Evolutionary conservation across 352 stramenopile species (phyloP).

Genomic region (Albugo candida): DNA sequence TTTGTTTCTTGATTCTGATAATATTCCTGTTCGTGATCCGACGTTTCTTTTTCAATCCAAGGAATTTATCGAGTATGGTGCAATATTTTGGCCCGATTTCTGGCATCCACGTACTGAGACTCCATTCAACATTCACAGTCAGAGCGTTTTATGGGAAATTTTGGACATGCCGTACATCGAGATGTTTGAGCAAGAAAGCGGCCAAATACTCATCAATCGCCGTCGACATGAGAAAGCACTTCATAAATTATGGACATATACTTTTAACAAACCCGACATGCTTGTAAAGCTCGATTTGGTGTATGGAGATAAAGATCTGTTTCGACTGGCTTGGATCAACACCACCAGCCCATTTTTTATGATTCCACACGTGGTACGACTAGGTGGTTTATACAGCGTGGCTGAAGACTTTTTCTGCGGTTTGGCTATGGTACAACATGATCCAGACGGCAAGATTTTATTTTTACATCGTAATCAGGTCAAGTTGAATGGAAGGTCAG

Average conservation of each 20-base stretch:
- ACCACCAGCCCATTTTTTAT: slow-evolving; percentile 46
- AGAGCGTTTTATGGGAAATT: slow-evolving; percentile 43
- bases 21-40: slow-evolving; percentile 49
- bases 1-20: slow-evolving; percentile 68
- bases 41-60: slow-evolving; percentile 60
- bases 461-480: slow-evolving; percentile 69
- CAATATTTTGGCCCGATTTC: slow-evolving; percentile 76
- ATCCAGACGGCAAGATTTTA: slow-evolving; percentile 43
- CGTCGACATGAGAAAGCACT: slow-evolving; percentile 17
- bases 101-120: slow-evolving; percentile 39
- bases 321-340: slow-evolving; percentile 62
- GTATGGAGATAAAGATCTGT: slow-evolving; percentile 60
- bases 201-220: slow-evolving; percentile 51
- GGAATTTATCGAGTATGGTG: slow-evolving; percentile 35
- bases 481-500: slow-evolving; percentile 41
- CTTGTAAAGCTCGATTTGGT: slow-evolving; percentile 48
- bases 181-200: slow-evolving; percentile 76
- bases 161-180: slow-evolving; percentile 70
- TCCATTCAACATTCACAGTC: slow-evolving; percentile 53
- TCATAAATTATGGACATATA: slow-evolving; percentile 67
- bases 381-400: slow-evolving; percentile 28
- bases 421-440: slow-evolving; percentile 61
- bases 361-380: slow-evolving; percentile 29
- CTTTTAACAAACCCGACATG: slow-evolving; percentile 27
- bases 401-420: slow-evolving; percentile 47